Percentiles rank a stretch among this genome's conserved stretches.
Conservation (phyloP, 345 rosid species). For the Eucalyptus curtisii region DNA sequence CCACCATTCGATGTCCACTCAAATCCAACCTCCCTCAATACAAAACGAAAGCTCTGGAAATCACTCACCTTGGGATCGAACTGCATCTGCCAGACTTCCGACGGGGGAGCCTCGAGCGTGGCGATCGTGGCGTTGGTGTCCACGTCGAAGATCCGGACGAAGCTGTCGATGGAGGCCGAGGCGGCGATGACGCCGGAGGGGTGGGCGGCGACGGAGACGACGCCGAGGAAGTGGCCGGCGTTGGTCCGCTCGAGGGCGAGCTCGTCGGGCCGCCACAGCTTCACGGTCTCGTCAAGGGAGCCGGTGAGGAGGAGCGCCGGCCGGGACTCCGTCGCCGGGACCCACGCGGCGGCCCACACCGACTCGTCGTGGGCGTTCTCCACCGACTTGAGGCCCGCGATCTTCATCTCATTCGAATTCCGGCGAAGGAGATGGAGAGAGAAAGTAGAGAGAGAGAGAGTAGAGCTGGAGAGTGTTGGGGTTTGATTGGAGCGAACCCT, state of each 20-base stretch:
- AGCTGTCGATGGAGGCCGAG: slow-evolving; percentile 92
- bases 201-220: slow-evolving; percentile 89
- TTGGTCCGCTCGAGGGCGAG: slow-evolving; percentile 66
- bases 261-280: slow-evolving; percentile 79
- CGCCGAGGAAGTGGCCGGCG: slow-evolving; percentile 90
- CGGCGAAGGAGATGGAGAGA: not conserved
- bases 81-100: slow-evolving; percentile 97
- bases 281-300: slow-evolving; percentile 89
- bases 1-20: not conserved
- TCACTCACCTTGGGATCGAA: slow-evolving; percentile 71
- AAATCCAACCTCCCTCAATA: not conserved
- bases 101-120: slow-evolving; percentile 88
- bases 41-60: not conserved
- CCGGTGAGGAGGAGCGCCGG: slow-evolving; percentile 74
- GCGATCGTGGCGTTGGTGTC: slow-evolving; percentile 89
- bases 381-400: slow-evolving; percentile 70
- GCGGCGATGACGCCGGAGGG: slow-evolving; percentile 94
- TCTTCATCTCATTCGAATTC: slow-evolving; percentile 39
- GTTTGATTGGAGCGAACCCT: not conserved
- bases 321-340: slow-evolving; percentile 58
- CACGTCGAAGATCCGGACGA: slow-evolving; percentile 88
- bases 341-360: slow-evolving; percentile 93
- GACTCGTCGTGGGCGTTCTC: slow-evolving; percentile 89
- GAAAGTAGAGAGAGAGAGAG: not conserved
- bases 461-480: not conserved